Base-by-base conservation (phyloP, 805 yeast genomes). In the Myxozyma vanderwaltii region DNA sequence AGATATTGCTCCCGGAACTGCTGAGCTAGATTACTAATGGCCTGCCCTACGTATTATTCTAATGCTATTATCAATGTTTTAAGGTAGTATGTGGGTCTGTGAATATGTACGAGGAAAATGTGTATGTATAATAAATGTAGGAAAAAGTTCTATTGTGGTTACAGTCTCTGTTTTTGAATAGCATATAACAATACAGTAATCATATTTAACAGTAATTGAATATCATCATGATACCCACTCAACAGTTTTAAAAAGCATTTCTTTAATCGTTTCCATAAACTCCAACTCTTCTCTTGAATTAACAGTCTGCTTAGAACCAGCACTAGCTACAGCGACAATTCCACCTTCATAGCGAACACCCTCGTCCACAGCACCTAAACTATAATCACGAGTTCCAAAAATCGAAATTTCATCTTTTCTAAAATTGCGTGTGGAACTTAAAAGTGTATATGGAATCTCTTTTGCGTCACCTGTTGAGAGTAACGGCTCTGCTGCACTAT, bases 11-110 rank as follows among this genome's bases (percentile, higher is more conserved):
- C 54, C 63, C 7, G 39, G 17, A 10, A 43, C 23, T 21, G 38
- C 50, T 10, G 64, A 59, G 26, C 45, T 61, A 17, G 65, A 61
- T 41, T 61, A 61, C 19, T 61, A 49, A 44, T 15, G 21, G 24
- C 15, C 24, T 17, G 23, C 8, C 33, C 19, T 8, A 24, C n/a
- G n/a, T n/a, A n/a, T n/a, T 23, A 26, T 29, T 45, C 17, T 24
- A 12, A 10, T 15, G 24, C 10, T 12, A 5, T 19, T 26, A 12
- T n/a, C 27, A 2, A 26, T 3, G 12, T 29, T 29, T 29, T 29
- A 29, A 7, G 10, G 33, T 15, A 43, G 19, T 10, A 6, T 21
- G 35, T 17, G 26, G 33, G 13, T 26, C 13, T 15, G 33, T 40
- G 54, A 23, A 19, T 38, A 10, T 29, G 33, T 29, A 29, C 6